Evolutionary conservation across 108 stramenopile genomes (phyloP).

Genomic region (Pseudonitzschia multiseries): DNA sequence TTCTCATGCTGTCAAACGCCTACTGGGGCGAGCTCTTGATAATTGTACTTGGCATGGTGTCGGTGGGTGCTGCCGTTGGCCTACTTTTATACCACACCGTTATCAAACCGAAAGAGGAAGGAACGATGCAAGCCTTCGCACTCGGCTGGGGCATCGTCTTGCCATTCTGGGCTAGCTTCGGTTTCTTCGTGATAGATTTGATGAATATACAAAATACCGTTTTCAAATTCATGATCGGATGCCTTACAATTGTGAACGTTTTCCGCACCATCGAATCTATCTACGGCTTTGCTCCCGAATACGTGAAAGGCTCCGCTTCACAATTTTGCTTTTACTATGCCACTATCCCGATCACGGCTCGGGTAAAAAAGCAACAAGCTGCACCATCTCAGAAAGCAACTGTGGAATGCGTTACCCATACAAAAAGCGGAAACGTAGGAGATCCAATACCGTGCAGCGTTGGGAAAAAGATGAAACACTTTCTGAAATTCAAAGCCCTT

Average conservation of each 20-base stretch:
- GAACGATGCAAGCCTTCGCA: neutral
- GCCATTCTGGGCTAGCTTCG: constrained; percentile 18
- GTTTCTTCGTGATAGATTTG: neutral
- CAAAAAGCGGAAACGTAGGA: constrained; percentile 6
- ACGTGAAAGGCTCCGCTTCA: constrained; percentile 18
- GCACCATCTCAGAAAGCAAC: neutral
- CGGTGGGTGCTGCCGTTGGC: constrained; percentile 12
- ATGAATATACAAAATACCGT: constrained; percentile 30
- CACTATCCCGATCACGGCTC: constrained; percentile 24
- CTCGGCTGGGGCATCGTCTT: constrained; percentile 24
- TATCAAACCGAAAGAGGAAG: constrained; percentile 10
- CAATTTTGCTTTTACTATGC: constrained; percentile 37
- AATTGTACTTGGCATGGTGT: constrained; percentile 4
- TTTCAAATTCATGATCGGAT: constrained; percentile 41
- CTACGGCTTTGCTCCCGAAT: constrained; percentile 32
- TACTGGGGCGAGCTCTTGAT: constrained; percentile 25
- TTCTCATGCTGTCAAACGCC: constrained; percentile 1
- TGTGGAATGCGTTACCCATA: neutral
- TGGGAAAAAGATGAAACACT: constrained; percentile 8
- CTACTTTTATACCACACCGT: constrained; percentile 18
- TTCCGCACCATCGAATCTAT: constrained; percentile 44
- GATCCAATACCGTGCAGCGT: neutral
- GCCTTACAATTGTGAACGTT: constrained; percentile 29
- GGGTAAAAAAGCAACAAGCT: constrained; percentile 5
- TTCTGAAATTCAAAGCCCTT: constrained; percentile 21